Base-by-base conservation (phyloP, 345 rosid genomes). In the Stellera chamaejasme region DNA sequence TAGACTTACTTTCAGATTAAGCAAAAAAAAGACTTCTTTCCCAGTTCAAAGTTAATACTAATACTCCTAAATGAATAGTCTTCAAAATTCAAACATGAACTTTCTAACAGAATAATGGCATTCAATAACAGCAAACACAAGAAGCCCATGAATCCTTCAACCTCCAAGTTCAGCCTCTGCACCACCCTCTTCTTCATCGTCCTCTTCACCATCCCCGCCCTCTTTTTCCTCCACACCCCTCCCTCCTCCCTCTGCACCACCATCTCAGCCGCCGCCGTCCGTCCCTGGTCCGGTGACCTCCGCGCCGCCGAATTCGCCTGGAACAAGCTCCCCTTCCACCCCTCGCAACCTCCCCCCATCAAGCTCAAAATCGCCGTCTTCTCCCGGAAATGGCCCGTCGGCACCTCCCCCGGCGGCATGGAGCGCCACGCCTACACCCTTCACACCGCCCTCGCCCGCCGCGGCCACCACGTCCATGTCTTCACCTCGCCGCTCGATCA, bases 391-490 rank as follows among this genome's bases (percentile, higher is more conserved):
- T 93, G 97, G 99, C 99, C 99, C 0, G 43, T 79, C 0, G 84
- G 84, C 0, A 63, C 94, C 0, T 59, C 70, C 42, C 99, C 97
- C 0, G 99, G 97, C 0, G 99, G 99, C 49, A 93, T 93, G 99
- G 99, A 93, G 63, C 91, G 96, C n/a, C 99, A 93, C 1, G 99
- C 99, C 25, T 61, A 70, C 56, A 82, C 97, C 16, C 77, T 93
- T 11, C 89, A 93, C 59, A 74, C 82, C 0, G 90, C 86, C 28
- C 71, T 93, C 42, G 84, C 99, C 9, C 75, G 64, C 10, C 77
- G 94, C 6, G 99, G 99, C 10, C 99, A 93, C 57, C 71, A 61
- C 5, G 84, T 93, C 52, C 97, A 89, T 47, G 71, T 93, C 10
- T 93, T 89, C 63, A 93, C 97, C 28, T 93, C 97, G 25, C 98